Conservation (phyloP, 2,329 filamentous ascomycete genomes). For the Metarhizium brunneum region DNA sequence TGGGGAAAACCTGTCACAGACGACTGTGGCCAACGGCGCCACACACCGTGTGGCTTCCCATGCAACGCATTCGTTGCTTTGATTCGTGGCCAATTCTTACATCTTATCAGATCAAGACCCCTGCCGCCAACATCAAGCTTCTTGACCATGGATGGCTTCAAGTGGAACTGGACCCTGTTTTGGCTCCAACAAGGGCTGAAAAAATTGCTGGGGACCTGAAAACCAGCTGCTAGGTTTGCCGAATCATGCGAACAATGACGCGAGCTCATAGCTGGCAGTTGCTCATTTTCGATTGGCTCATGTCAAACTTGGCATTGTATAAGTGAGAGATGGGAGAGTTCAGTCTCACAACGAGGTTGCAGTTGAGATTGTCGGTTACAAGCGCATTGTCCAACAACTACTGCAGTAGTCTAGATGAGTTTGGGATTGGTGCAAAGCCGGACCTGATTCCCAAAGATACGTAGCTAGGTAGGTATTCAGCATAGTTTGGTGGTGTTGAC, state of each 20-base stretch:
- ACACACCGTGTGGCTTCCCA: neutral
- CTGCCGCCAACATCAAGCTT: neutral
- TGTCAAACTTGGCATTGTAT: neutral
- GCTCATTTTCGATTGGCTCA: neutral
- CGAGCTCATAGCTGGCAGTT: no score
- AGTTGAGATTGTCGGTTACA: no score
- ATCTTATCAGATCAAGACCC: conserved; percentile 7
- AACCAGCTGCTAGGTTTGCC: neutral
- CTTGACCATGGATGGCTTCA: neutral
- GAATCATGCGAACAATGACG: neutral
- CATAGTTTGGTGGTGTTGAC: no score
- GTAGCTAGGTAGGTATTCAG: no score
- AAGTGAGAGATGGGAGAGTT: neutral
- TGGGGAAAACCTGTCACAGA: neutral
- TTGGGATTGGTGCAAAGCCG: no score
- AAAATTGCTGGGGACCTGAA: neutral
- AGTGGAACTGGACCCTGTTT: neutral
- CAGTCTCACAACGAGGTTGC: neutral
- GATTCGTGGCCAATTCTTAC: neutral
- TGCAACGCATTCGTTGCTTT: neutral
- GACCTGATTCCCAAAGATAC: no score
- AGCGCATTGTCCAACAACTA: no score
- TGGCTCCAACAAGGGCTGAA: neutral
- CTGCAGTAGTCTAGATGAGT: no score
- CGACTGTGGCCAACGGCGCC: neutral